phyloP scores from a whole-genome alignment of 768 basidiomycete genomes.

The Hysterangium stoloniferum region DNA sequence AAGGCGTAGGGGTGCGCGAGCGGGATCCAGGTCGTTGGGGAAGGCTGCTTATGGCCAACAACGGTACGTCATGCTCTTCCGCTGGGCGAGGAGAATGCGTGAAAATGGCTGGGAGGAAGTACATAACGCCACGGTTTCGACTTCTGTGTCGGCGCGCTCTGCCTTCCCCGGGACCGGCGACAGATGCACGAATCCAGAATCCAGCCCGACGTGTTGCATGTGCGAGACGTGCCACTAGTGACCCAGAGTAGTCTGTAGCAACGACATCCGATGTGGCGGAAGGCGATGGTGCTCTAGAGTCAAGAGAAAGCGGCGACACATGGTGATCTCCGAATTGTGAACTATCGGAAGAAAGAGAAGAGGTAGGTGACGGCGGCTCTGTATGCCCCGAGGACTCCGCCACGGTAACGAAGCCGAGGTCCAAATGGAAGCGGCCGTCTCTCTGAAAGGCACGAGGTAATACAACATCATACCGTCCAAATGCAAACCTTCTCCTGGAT shows the following conservation, averaged over 20 bases:
- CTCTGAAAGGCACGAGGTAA: conserved; percentile 67
- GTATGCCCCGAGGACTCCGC: conserved; percentile 6
- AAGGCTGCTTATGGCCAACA: conserved; percentile 24
- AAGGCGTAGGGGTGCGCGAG: conserved; percentile 16
- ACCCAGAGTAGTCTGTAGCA: conserved; percentile 13
- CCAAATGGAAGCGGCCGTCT: conserved; percentile 67
- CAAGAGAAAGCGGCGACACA: conserved; percentile 58
- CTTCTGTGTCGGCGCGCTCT: conserved; percentile 37
- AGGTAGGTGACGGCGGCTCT: conserved; percentile 4
- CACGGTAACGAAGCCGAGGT: conserved; percentile 35
- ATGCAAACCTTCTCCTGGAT: conserved; percentile 10
- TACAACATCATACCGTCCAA: conserved; percentile 54
- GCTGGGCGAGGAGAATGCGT: conserved; percentile 35
- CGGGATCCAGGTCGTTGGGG: conserved; percentile 22
- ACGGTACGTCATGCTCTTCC: conserved; percentile 35
- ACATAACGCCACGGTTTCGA: conserved; percentile 57
- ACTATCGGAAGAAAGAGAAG: neutral
- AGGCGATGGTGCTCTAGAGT: conserved; percentile 50
- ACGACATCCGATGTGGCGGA: conserved; percentile 35
- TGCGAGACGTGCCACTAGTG: conserved; percentile 31
- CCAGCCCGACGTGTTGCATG: conserved; percentile 51
- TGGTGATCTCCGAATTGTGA: conserved; percentile 36
- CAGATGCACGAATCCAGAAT: conserved; percentile 40
- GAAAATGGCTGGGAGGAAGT: conserved; percentile 79
- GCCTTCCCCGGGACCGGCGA: conserved; percentile 32